A percentile compares a stretch with the other conserved stretches of the same genome.
phyloP scores from a whole-genome alignment of 176 grass and related monocot species.

The Avena eriantha region DNA sequence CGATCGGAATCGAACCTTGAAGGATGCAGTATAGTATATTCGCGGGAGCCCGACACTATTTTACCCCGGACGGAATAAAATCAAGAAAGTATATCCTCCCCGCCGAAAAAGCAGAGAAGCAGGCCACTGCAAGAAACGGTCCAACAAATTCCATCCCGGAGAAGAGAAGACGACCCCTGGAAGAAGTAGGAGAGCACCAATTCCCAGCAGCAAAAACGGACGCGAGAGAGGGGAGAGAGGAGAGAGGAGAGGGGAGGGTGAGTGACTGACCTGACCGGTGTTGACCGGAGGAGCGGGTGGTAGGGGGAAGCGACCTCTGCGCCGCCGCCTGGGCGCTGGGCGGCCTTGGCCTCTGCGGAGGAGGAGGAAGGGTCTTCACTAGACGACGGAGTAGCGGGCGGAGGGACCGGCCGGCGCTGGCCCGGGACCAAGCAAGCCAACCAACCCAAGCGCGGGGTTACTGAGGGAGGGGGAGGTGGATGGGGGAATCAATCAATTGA shows the following conservation, averaged over 20 bases:
- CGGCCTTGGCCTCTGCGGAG: background rate
- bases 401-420: background rate
- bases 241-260: background rate
- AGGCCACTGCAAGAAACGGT: no score
- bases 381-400: background rate
- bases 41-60: no score
- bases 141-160: no score
- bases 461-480: background rate
- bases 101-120: no score
- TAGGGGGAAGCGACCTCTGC: background rate
- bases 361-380: background rate
- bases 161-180: no score
- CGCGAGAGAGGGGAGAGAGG: background rate
- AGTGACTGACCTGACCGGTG: background rate
- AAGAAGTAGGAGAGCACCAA: background rate
- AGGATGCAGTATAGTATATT: no score
- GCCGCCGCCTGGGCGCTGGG: background rate
- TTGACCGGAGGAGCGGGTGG: background rate
- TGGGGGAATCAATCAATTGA: background rate
- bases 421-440: background rate
- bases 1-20: no score
- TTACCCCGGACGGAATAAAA: no score
- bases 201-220: background rate
- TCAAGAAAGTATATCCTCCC: no score
- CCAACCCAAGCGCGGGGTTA: background rate